Evolutionary conservation across 345 rosid genomes (phyloP).

Genomic region (Populus pruinosa): DNA sequence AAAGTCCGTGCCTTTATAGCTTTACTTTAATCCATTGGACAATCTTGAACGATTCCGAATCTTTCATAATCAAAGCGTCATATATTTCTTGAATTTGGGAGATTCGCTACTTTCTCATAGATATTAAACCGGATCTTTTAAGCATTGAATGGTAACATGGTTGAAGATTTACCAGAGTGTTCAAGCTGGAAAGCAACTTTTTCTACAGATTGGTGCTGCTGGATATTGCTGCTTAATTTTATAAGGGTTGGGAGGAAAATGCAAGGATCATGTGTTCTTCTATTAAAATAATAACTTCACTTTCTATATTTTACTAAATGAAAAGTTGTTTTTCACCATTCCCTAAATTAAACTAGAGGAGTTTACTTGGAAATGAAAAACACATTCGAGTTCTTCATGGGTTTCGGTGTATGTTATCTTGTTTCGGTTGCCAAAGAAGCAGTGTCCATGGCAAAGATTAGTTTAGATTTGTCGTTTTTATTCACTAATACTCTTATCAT

Average conservation of each 20-base stretch:
- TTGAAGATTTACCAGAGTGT: too few species aligned
- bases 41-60: neutral
- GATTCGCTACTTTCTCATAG: neutral
- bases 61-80: neutral
- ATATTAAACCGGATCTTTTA: neutral
- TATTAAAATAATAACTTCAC: too few species aligned
- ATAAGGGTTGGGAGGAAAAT: too few species aligned
- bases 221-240: too few species aligned
- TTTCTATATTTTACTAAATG: neutral
- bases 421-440: too few species aligned
- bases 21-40: neutral
- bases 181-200: too few species aligned
- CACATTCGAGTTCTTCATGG: too few species aligned
- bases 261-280: neutral
- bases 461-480: too few species aligned
- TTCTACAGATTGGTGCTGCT: too few species aligned
- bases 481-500: neutral
- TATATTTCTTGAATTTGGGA: neutral
- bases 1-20: neutral
- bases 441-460: too few species aligned
- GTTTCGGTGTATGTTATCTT: too few species aligned
- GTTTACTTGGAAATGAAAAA: neutral
- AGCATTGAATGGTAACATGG: too few species aligned
- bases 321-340: neutral
- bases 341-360: neutral